These are phyloP conservation scores for Yarrowia sp. DNA, from an alignment of 805 yeast genomes.

Conservation along the genomic window DNA sequence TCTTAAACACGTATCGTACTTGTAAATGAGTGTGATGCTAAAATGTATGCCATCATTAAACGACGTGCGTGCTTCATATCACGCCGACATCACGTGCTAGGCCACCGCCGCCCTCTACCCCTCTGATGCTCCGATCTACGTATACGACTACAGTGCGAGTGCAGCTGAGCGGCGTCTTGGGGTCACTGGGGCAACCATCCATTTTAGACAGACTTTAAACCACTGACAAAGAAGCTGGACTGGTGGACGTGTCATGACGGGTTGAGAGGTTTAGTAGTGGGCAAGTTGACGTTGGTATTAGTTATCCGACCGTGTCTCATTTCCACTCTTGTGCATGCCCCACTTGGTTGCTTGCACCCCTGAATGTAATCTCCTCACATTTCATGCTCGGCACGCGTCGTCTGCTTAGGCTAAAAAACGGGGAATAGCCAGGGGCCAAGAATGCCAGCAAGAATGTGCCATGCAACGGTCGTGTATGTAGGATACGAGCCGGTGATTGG, in stretches of 20 bases:
- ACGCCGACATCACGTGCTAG: neutral
- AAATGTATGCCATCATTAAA: neutral
- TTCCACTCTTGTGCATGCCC: neutral
- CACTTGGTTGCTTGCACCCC: conserved; percentile 14
- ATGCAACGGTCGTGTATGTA: neutral
- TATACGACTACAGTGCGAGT: neutral
- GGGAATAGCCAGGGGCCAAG: conserved; percentile 13
- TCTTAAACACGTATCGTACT: too few relatives aligned
- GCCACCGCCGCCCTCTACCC: neutral
- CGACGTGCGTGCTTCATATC: too few relatives aligned
- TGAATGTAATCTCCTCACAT: conserved; percentile 19
- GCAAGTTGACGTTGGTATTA: too few relatives aligned
- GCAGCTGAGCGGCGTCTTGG: conserved; percentile 5
- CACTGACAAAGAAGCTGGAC: neutral
- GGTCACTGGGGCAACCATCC: conserved; percentile 14
- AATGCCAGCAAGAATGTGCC: neutral
- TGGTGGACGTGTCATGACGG: conserved; percentile 16
- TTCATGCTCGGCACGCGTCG: conserved; percentile 22
- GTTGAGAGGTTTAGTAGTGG: too few relatives aligned
- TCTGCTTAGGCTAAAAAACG: conserved; percentile 9
- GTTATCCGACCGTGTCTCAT: too few relatives aligned
- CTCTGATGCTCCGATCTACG: neutral
- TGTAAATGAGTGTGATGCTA: neutral
- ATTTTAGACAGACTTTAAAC: neutral
- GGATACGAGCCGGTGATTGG: too few relatives aligned